Base-by-base conservation (phyloP, 345 rosid species). In the Boechera stricta region DNA sequence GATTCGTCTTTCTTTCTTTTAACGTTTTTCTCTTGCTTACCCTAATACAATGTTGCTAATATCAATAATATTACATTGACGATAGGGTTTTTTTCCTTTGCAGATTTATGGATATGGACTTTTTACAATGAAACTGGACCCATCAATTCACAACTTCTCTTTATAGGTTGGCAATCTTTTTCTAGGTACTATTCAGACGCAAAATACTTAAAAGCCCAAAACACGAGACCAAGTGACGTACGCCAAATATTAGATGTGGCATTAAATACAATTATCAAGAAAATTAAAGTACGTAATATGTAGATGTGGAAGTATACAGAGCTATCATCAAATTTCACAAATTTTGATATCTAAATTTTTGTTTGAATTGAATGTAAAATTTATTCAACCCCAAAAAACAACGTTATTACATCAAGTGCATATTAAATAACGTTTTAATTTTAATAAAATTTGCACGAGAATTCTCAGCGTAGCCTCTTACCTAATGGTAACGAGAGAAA, bases 161-260 rank as follows among this genome's bases (percentile, higher is more conserved):
- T 16, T 26, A 10, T 18, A 35, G 24, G 52, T 52, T 36, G 24
- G 31, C 60, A 67, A 51, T 51, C 13, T 52, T 24, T 48, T 65
- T 28, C 6, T 49, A 47, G 15, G 57, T 39, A 56, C 4, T 70
- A 38, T 21, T n/a, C 32, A 53, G 72, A 39, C 15, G 74, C 57
- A 64, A 18, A 31, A 31, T 7, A 32, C 56, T 21, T 45, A 58
- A 70, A 67, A 21, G 5, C 24, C 36, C 39, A 35, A 58, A 33
- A 47, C 67, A 72, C 48, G 49, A n/a, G 67, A 60, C 49, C 38
- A 58, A 71, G 26, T 5, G 24, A 68, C 55, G 10, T 5, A 31
- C 55, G 56, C 69, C 58, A 13, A 35, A 48, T 28, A 35, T 12
- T 18, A 71, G 67, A 45, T 71, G 57, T 59, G 24, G 26, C 47